These are phyloP conservation scores for Ascoidea asiatica DNA, from an alignment of 805 yeast genomes.

Conservation along the genomic window DNA sequence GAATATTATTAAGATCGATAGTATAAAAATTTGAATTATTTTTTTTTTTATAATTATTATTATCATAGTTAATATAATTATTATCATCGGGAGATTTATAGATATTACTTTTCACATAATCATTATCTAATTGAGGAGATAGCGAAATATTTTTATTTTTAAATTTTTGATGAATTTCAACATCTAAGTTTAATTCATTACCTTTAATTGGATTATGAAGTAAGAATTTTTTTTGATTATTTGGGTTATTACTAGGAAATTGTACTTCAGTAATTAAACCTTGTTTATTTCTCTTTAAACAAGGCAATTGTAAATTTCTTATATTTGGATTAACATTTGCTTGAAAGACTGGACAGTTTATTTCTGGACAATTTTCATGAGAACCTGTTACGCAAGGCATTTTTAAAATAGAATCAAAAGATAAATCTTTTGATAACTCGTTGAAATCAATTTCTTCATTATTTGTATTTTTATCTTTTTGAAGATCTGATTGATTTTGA, in stretches of 20 bases:
- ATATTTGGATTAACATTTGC: neutral
- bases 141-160: too few relatives aligned
- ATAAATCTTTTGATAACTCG: neutral
- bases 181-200: neutral
- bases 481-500: neutral
- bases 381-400: constrained; percentile 7
- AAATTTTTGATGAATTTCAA: constrained; percentile 4
- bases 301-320: neutral
- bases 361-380: neutral
- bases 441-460: neutral
- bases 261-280: neutral
- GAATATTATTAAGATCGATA: constrained; percentile 15
- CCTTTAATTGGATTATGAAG: neutral
- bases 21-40: constrained; percentile 3
- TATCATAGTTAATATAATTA: too few relatives aligned
- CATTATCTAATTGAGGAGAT: too few relatives aligned
- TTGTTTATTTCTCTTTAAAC: neutral
- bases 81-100: too few relatives aligned
- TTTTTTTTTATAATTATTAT: too few relatives aligned
- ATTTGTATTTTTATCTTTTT: neutral
- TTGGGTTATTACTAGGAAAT: neutral
- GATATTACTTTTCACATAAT: too few relatives aligned
- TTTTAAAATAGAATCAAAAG: constrained; percentile 4
- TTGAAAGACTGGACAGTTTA: constrained; percentile 1
- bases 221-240: neutral